These are phyloP conservation scores for Starmerella bombicola DNA, from an alignment of 805 yeast genomes.

Conservation along the genomic window DNA sequence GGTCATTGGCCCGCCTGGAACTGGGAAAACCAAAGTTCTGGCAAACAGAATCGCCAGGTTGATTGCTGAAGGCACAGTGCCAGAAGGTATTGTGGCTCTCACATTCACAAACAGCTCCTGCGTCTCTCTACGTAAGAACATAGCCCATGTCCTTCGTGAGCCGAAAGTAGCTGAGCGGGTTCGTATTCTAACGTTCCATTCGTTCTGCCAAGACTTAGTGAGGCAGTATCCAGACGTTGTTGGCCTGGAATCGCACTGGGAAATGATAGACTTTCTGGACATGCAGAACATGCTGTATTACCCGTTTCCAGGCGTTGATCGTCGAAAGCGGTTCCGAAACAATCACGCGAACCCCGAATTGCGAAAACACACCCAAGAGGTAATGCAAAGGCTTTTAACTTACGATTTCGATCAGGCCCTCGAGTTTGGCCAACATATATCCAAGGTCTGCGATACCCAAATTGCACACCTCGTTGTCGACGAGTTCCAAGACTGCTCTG, in stretches of 20 bases:
- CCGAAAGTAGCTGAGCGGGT: constrained; percentile 26
- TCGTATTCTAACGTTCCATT: constrained; percentile 57
- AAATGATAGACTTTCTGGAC: constrained; percentile 59
- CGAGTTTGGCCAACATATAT: constrained; percentile 34
- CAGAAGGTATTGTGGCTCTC: constrained; percentile 63
- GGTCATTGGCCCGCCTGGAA: constrained; percentile 54
- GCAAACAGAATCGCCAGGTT: constrained; percentile 69
- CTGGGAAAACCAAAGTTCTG: constrained; percentile 72
- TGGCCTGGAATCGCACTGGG: constrained; percentile 32
- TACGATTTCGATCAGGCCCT: constrained; percentile 81
- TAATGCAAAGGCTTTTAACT: constrained; percentile 32
- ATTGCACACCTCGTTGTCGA: constrained; percentile 71
- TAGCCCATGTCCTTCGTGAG: constrained; percentile 24
- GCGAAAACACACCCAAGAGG: not conserved
- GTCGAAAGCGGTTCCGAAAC: not conserved
- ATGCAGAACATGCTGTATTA: constrained; percentile 23
- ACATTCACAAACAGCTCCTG: constrained; percentile 93
- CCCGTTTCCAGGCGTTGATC: constrained; percentile 1
- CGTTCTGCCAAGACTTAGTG: constrained; percentile 61
- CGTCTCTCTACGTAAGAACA: constrained; percentile 59
- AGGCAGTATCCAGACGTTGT: constrained; percentile 32
- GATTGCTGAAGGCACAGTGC: constrained; percentile 39
- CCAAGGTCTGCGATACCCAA: constrained; percentile 17
- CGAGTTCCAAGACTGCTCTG: constrained; percentile 71
- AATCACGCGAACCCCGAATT: not conserved